These are phyloP conservation scores for Suhomyces guaymorum DNA, from an alignment of 1,139 yeast species.

Conservation along the genomic window DNA sequence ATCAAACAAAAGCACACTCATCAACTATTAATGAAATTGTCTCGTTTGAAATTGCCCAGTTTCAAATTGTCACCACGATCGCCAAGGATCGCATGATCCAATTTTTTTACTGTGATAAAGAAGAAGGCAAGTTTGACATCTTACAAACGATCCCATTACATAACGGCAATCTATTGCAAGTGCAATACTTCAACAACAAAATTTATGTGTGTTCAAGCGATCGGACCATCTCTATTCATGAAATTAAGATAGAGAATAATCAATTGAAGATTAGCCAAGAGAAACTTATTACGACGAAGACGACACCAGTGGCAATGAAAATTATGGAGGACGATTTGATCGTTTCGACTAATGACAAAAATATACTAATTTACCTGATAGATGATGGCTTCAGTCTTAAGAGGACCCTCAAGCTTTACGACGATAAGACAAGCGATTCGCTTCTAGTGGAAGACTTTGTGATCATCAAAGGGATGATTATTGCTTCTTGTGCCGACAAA, in stretches of 20 bases:
- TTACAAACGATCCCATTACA: constrained; percentile 59
- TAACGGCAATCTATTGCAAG: constrained; percentile 52
- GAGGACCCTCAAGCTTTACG: constrained; percentile 42
- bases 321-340: constrained; percentile 38
- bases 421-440: constrained; percentile 37
- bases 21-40: constrained; percentile 48
- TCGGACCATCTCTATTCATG: constrained; percentile 56
- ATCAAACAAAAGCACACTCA: constrained; percentile 47
- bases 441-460: constrained; percentile 45
- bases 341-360: constrained; percentile 56
- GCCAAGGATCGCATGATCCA: constrained; percentile 68
- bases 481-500: constrained; percentile 57
- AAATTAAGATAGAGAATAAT: constrained; percentile 25
- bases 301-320: constrained; percentile 46
- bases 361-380: constrained; percentile 40
- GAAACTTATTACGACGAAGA: constrained; percentile 50
- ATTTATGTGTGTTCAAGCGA: constrained; percentile 60
- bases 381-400: constrained; percentile 33
- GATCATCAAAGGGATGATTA: constrained; percentile 26
- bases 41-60: constrained; percentile 26
- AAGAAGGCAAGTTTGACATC: constrained; percentile 43
- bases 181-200: constrained; percentile 30
- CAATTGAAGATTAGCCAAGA: constrained; percentile 32
- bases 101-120: constrained; percentile 32
- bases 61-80: constrained; percentile 41